A percentile compares a stretch with the other conserved stretches of the same genome.
phyloP scores from a whole-genome alignment of 176 grass and related monocot genomes.

The Oryza glumipatula region DNA sequence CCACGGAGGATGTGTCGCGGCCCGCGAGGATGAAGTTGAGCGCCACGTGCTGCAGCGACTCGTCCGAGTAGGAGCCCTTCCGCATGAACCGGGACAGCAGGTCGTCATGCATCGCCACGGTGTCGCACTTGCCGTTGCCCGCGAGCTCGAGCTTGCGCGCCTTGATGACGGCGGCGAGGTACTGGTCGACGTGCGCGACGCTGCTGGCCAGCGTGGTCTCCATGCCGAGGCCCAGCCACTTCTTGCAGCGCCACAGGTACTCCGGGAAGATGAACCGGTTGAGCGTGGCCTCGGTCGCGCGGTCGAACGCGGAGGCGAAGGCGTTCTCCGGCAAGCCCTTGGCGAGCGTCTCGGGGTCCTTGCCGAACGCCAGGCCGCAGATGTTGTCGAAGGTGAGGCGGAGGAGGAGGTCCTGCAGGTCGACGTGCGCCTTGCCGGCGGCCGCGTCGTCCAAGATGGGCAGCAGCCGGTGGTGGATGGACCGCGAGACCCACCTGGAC shows the following conservation, averaged over 20 bases:
- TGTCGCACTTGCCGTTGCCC: background rate
- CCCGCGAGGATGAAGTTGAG: slow-evolving; percentile 99
- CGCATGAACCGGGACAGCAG: slow-evolving; percentile 96
- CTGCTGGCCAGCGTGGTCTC: slow-evolving; percentile 75
- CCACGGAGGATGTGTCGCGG: slow-evolving; percentile 95
- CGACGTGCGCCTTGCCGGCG: slow-evolving; percentile 32
- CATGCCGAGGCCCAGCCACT: slow-evolving; percentile 85
- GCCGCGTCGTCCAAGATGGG: slow-evolving; percentile 68
- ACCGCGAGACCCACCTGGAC: slow-evolving; percentile 84
- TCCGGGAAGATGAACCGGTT: slow-evolving; percentile 94
- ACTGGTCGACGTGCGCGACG: slow-evolving; percentile 83
- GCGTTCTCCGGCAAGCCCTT: slow-evolving; percentile 75
- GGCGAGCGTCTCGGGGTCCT: slow-evolving; percentile 91
- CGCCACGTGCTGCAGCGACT: slow-evolving; percentile 86
- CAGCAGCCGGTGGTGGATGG: slow-evolving; percentile 76
- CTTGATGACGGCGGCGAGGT: slow-evolving; percentile 90
- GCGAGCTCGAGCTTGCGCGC: slow-evolving; percentile 78
- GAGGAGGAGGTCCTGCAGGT: slow-evolving; percentile 94
- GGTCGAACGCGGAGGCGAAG: slow-evolving; percentile 84
- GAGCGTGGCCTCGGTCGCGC: slow-evolving; percentile 85
- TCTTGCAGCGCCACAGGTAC: slow-evolving; percentile 89
- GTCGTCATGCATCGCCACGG: slow-evolving; percentile 61
- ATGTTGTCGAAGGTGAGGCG: slow-evolving; percentile 98
- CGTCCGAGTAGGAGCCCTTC: slow-evolving; percentile 79
- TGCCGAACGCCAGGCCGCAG: slow-evolving; percentile 89